Percentiles rank a stretch among this genome's conserved stretches.
These are phyloP conservation scores for Colletotrichum caudatum DNA, from an alignment of 2,329 filamentous ascomycete species.

Conservation along the genomic window DNA sequence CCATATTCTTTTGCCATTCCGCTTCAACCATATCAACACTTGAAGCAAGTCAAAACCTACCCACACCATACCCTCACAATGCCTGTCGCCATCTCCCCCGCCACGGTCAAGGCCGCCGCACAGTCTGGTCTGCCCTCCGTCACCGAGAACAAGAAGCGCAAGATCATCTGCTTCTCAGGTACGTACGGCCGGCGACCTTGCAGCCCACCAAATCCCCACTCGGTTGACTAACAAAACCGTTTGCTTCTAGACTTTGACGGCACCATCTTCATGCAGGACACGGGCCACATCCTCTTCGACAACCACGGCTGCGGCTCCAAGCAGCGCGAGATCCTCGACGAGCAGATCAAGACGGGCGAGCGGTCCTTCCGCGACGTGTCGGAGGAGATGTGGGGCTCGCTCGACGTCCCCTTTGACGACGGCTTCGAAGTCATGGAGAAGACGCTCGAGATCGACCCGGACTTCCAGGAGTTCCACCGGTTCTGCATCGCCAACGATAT, in stretches of 20 bases:
- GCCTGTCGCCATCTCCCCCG: constrained; percentile 54
- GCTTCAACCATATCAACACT: constrained; percentile 9
- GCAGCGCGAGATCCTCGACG: constrained; percentile 67
- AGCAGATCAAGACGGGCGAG: constrained; percentile 74
- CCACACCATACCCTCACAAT: constrained; percentile 47
- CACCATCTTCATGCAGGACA: constrained; percentile 79
- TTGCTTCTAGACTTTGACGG: constrained; percentile 71
- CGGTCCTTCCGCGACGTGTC: constrained; percentile 77
- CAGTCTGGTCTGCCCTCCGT: constrained; percentile 34
- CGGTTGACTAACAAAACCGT: constrained; percentile 39
- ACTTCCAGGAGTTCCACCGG: constrained; percentile 72
- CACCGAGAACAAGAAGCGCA: constrained; percentile 59
- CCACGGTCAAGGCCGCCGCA: constrained; percentile 48
- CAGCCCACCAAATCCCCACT: not conserved
- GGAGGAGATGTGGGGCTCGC: constrained; percentile 77
- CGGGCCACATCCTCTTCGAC: constrained; percentile 77
- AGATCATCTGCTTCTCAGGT: constrained; percentile 71
- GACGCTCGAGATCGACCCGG: constrained; percentile 71
- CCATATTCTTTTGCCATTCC: not conserved
- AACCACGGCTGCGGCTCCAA: constrained; percentile 71
- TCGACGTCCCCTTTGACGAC: constrained; percentile 75
- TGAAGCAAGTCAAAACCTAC: not conserved
- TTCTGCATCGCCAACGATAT: constrained; percentile 73
- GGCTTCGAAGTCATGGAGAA: constrained; percentile 74
- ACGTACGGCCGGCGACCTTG: constrained; percentile 51